Base-by-base conservation (phyloP, 73 alveolate genomes). In the Symbiodinium natans region DNA sequence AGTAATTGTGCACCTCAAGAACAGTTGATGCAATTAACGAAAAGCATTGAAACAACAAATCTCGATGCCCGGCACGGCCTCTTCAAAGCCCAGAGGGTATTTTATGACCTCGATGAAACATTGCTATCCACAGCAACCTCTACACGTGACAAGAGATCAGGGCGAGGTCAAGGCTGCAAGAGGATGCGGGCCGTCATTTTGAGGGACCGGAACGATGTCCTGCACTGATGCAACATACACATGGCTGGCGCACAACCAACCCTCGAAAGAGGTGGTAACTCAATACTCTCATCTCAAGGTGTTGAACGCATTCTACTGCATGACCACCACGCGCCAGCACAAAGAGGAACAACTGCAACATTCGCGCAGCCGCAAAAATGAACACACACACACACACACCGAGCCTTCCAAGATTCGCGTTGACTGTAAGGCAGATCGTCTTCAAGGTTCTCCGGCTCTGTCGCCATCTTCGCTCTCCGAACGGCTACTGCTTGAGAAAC, bases 181-280 rank as follows among this genome's bases (percentile, higher is more conserved):
- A 5, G 95, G 95, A n/a, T 29, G 85, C n/a, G 98, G 92, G n/a
- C 98, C 98, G 48, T 92, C 98, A 19, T 92, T 46, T 56, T 92
- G 98, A 2, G 98, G 92, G 21, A 92, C 82, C 9, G 98, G 98
- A 17, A 56, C 33, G 43, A 92, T 56, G 39, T 92, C 98, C 98
- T 71, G 90, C 31, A 2, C 7, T 11, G 48, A 34, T 27, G 31
- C 75, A 29, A 1, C 31, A 2, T 56, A 56, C 1, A 1, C 17
- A 56, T 21, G 17, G 84, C 29, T 71, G 33, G 19, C 0, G 84
- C 40, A 13, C 25, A 34, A n/a, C 36, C n/a, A n/a, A n/a, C n/a
- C n/a, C n/a, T n/a, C n/a, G 31, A 21, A 56, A 1, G 17, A 9
- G 41, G 36, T n/a, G 21, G 40, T 17, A 34, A 74, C 40, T n/a